phyloP scores from a whole-genome alignment of 2,329 filamentous ascomycete species.

The Fusarium sp. region DNA sequence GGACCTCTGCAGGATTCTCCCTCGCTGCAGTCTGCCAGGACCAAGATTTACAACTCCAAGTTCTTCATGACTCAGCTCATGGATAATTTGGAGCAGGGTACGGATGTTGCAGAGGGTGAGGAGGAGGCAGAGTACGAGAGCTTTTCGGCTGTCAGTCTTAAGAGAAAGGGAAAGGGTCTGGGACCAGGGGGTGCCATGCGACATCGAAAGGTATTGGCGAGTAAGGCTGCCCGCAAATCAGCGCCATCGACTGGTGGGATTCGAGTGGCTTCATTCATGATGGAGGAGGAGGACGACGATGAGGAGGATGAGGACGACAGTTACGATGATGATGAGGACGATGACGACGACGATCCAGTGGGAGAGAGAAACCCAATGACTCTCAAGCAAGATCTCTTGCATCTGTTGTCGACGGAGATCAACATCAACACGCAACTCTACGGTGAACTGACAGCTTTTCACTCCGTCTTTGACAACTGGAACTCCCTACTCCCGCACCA shows the following conservation, averaged over 20 bases:
- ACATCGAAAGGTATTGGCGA: conserved; percentile 4
- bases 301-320: conserved; percentile 1
- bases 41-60: conserved; percentile 49
- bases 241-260: neutral
- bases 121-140: conserved; percentile 52
- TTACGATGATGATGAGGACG: neutral
- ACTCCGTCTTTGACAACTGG: conserved; percentile 60
- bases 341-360: conserved; percentile 21
- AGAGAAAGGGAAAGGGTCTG: neutral
- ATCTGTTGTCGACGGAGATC: conserved; percentile 60
- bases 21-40: conserved; percentile 48
- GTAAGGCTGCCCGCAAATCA: conserved; percentile 4
- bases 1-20: conserved; percentile 26
- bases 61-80: conserved; percentile 62
- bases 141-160: neutral
- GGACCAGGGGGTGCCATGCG: neutral
- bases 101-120: conserved; percentile 49
- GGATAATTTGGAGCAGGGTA: conserved; percentile 42
- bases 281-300: neutral
- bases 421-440: conserved; percentile 58
- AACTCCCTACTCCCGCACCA: conserved; percentile 63
- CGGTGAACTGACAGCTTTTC: conserved; percentile 59
- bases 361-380: conserved; percentile 51
- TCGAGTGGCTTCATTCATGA: neutral
- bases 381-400: conserved; percentile 62